Percentiles rank a stretch among this genome's conserved stretches.
Evolutionary conservation across 1,139 yeast species (phyloP).

Genomic region (Diutina pseudorugosa): DNA sequence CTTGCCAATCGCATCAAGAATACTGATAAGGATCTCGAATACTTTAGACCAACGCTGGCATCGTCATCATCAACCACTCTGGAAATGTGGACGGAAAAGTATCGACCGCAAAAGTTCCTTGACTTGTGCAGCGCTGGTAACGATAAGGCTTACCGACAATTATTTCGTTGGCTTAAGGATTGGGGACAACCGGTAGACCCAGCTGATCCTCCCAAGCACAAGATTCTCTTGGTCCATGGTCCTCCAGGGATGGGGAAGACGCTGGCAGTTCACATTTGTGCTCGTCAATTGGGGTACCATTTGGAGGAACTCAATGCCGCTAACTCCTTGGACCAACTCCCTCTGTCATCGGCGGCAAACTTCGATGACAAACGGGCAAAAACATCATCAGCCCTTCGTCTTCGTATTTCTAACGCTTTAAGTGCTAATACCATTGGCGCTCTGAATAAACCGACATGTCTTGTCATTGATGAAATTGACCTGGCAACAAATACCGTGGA

Average conservation of each 20-base stretch:
- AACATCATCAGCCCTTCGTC: conserved; percentile 20
- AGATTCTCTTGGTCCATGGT: conserved; percentile 68
- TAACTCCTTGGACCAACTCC: conserved; percentile 39
- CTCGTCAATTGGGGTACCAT: conserved; percentile 71
- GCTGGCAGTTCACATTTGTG: conserved; percentile 74
- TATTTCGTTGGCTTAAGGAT: conserved; percentile 68
- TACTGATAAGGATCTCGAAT: conserved; percentile 9
- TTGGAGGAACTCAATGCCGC: conserved; percentile 85
- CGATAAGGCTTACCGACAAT: conserved; percentile 59
- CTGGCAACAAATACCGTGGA: conserved; percentile 73
- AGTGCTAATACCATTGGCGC: conserved; percentile 46
- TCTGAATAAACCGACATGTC: conserved; percentile 58
- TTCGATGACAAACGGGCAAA: conserved; percentile 22
- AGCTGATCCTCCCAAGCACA: conserved; percentile 58
- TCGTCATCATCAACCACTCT: conserved; percentile 7
- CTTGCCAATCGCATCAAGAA: conserved; percentile 14
- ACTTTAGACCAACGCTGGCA: conserved; percentile 1
- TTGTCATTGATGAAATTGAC: conserved; percentile 84
- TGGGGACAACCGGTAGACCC: conserved; percentile 57
- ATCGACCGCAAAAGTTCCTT: conserved; percentile 61
- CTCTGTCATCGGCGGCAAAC: conserved; percentile 45
- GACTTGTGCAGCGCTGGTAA: conserved; percentile 62
- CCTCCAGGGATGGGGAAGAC: conserved; percentile 98
- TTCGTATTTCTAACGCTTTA: conserved; percentile 57
- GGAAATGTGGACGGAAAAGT: conserved; percentile 66